Percentiles rank a stretch among this genome's conserved stretches.
Conservation (phyloP, 2,329 filamentous ascomycete species). For the Dactylellina sp. region DNA sequence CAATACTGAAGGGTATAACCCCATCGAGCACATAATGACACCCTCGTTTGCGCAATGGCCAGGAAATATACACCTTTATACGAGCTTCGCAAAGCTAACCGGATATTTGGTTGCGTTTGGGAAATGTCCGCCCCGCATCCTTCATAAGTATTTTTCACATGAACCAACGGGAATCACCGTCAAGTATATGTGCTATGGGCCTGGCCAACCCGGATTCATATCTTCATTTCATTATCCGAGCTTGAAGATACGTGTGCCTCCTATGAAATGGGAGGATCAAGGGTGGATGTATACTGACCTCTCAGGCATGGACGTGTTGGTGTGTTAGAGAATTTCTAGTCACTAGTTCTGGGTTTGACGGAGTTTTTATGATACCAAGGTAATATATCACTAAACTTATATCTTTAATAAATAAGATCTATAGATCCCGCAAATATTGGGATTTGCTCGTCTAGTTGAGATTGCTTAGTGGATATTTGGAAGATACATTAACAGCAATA, state of each 20-base stretch:
- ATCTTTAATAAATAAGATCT: too few relatives aligned
- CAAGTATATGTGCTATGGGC: neutral
- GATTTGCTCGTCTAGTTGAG: too few relatives aligned
- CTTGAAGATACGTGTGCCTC: constrained; percentile 12
- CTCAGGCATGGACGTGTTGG: constrained; percentile 18
- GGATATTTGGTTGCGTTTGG: constrained; percentile 9
- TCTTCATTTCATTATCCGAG: constrained; percentile 18
- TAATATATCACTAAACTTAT: too few relatives aligned
- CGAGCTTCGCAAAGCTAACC: constrained; percentile 3
- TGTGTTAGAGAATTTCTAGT: neutral
- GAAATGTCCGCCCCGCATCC: neutral
- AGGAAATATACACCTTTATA: neutral
- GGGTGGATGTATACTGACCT: constrained; percentile 39
- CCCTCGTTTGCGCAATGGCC: too few relatives aligned
- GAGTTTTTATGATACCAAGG: too few relatives aligned
- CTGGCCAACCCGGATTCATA: neutral
- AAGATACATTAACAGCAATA: too few relatives aligned
- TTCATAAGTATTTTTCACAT: neutral
- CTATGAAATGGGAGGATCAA: constrained; percentile 4
- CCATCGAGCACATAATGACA: neutral
- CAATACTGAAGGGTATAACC: neutral
- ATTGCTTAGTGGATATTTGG: too few relatives aligned
- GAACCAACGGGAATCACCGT: neutral
- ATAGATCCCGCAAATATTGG: too few relatives aligned
- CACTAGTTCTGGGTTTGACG: too few relatives aligned